A percentile compares a stretch with the other conserved stretches of the same genome.
These are phyloP conservation scores for Diaporthe helianthi DNA, from an alignment of 2,329 filamentous ascomycete species.

Conservation along the genomic window DNA sequence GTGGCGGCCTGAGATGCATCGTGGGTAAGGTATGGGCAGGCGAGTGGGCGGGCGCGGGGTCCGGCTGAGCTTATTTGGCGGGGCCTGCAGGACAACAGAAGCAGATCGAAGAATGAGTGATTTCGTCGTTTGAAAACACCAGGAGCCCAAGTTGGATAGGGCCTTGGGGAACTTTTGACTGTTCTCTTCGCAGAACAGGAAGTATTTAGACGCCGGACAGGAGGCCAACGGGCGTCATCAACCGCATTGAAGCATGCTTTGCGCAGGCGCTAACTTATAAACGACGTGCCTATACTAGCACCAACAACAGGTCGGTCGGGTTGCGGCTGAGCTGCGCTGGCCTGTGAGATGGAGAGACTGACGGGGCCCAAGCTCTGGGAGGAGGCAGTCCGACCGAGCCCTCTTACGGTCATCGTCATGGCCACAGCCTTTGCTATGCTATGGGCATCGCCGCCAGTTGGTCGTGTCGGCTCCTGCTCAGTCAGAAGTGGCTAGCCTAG, in stretches of 20 bases:
- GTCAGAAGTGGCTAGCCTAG: neutral
- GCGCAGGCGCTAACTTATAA: slow-evolving; percentile 13
- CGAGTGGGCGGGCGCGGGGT: neutral
- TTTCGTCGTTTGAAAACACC: neutral
- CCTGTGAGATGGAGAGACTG: neutral
- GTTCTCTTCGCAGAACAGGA: neutral
- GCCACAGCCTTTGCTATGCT: slow-evolving; percentile 12
- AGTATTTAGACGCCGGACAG: neutral
- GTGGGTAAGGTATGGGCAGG: neutral
- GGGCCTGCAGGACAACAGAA: slow-evolving; percentile 15
- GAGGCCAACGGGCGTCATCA: slow-evolving; percentile 18
- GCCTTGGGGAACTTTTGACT: neutral
- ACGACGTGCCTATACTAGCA: neutral
- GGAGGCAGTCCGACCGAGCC: neutral
- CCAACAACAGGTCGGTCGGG: slow-evolving; percentile 18
- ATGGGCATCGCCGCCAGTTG: slow-evolving; percentile 13
- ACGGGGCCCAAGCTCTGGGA: neutral
- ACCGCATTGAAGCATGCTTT: slow-evolving; percentile 3
- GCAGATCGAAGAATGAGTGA: neutral
- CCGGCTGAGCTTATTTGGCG: slow-evolving; percentile 16
- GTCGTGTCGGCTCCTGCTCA: slow-evolving; percentile 3
- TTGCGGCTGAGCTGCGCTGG: slow-evolving; percentile 21
- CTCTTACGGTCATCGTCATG: neutral
- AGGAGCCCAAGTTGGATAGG: neutral
- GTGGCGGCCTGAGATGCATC: slow-evolving; percentile 5